phyloP scores from a whole-genome alignment of 805 yeast genomes.

The Wickerhamomyces xylosicus region DNA sequence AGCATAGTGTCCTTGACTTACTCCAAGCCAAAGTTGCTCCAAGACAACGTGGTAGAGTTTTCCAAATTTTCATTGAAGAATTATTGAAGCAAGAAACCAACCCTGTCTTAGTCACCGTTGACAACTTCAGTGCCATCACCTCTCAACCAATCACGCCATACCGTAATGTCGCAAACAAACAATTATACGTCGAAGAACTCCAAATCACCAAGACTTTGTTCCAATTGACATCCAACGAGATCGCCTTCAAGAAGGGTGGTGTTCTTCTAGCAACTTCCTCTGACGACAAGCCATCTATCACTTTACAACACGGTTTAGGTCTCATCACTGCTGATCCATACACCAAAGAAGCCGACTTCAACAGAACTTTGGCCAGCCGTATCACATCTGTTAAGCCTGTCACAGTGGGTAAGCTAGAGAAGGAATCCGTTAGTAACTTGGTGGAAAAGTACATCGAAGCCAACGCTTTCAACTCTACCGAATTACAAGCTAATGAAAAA shows the following conservation, averaged over 20 bases:
- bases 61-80: conserved; percentile 46
- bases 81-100: conserved; percentile 35
- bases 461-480: conserved; percentile 28
- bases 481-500: conserved; percentile 19
- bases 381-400: conserved; percentile 30
- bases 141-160: conserved; percentile 49
- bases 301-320: conserved; percentile 53
- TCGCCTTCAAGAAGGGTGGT: conserved; percentile 48
- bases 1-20: conserved; percentile 34
- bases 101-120: conserved; percentile 64
- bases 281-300: conserved; percentile 38
- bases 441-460: conserved; percentile 30
- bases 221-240: conserved; percentile 42
- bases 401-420: conserved; percentile 31
- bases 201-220: conserved; percentile 53
- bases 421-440: conserved; percentile 32
- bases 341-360: conserved; percentile 36
- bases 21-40: conserved; percentile 26
- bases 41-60: conserved; percentile 32
- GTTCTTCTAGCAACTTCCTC: conserved; percentile 54
- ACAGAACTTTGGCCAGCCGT: conserved; percentile 40
- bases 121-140: conserved; percentile 58
- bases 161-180: conserved; percentile 41
- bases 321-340: conserved; percentile 46
- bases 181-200: conserved; percentile 49